phyloP scores from a whole-genome alignment of 805 yeast species.

The Myxozyma neotropica region DNA sequence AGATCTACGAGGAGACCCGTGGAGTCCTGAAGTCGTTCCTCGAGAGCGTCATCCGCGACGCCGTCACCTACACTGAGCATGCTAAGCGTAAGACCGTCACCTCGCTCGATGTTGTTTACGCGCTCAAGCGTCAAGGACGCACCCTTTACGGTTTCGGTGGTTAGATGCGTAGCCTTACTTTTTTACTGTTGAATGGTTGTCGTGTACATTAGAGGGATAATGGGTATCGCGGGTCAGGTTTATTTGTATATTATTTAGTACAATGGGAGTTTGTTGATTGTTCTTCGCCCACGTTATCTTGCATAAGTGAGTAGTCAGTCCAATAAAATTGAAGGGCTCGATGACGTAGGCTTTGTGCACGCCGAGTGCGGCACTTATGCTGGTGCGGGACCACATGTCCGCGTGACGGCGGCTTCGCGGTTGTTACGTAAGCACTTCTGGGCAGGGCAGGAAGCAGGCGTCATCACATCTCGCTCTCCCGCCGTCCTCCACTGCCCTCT shows the following conservation, averaged over 20 bases:
- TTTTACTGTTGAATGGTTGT: not conserved
- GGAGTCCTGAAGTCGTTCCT: constrained; percentile 93
- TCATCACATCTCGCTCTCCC: constrained; percentile 9
- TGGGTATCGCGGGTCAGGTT: constrained; percentile 4
- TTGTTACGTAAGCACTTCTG: not conserved
- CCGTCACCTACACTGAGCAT: constrained; percentile 99
- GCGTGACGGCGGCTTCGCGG: not conserved
- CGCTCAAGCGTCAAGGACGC: constrained; percentile 99
- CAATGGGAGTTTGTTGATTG: constrained; percentile 8
- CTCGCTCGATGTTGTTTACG: constrained; percentile 97
- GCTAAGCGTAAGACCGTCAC: constrained; percentile 99
- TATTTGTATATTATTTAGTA: constrained; percentile 16
- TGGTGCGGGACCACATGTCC: not conserved
- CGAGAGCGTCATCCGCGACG: constrained; percentile 97
- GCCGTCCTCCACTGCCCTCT: not conserved
- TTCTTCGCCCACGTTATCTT: no score
- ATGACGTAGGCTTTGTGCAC: not conserved
- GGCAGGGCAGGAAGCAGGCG: not conserved
- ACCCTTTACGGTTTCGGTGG: constrained; percentile 99
- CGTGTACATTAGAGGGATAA: constrained; percentile 9
- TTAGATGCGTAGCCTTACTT: constrained; percentile 49
- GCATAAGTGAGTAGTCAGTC: not conserved
- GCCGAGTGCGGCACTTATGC: not conserved
- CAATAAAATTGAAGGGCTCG: not conserved
- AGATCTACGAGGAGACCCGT: constrained; percentile 97